Conservation (phyloP, 140 eudicot species). For the Ambrosia hybrid region DNA sequence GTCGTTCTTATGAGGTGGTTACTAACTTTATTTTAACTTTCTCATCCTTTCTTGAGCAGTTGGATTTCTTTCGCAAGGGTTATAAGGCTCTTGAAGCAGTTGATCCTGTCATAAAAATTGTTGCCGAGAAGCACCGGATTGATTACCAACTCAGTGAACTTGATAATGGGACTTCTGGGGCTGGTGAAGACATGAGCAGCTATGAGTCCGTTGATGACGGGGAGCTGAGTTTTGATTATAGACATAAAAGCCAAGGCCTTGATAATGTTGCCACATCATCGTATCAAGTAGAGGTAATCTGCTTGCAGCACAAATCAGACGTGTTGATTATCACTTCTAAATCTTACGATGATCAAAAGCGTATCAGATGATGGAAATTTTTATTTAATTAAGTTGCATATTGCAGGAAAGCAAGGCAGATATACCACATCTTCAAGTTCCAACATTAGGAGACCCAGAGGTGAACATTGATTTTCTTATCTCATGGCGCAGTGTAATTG, state of each 20-base stretch:
- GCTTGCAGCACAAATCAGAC: constrained; percentile 6
- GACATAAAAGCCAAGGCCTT: constrained; percentile 43
- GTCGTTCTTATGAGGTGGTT: too few species aligned
- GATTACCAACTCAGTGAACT: constrained; percentile 68
- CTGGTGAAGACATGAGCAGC: constrained; percentile 42
- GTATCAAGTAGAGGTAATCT: constrained; percentile 68
- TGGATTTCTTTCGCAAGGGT: constrained; percentile 84
- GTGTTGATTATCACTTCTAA: background rate
- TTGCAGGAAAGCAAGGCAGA: constrained; percentile 61
- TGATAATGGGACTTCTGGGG: constrained; percentile 50
- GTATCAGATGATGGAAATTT: background rate
- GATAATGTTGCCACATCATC: constrained; percentile 47
- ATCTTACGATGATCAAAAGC: background rate
- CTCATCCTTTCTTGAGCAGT: constrained; percentile 43
- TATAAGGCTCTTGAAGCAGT: constrained; percentile 83
- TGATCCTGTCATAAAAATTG: constrained; percentile 62
- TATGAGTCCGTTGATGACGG: constrained; percentile 53
- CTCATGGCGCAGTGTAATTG: too few species aligned
- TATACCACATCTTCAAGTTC: constrained; percentile 41
- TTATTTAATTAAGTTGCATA: constrained; percentile 13
- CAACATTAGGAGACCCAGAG: constrained; percentile 51
- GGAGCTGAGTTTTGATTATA: constrained; percentile 77
- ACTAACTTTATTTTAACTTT: background rate
- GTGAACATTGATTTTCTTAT: constrained; percentile 11
- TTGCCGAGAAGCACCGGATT: constrained; percentile 78